These are phyloP conservation scores for Ascochyta clinopodiicola DNA, from an alignment of 2,329 filamentous ascomycete species.

Conservation along the genomic window DNA sequence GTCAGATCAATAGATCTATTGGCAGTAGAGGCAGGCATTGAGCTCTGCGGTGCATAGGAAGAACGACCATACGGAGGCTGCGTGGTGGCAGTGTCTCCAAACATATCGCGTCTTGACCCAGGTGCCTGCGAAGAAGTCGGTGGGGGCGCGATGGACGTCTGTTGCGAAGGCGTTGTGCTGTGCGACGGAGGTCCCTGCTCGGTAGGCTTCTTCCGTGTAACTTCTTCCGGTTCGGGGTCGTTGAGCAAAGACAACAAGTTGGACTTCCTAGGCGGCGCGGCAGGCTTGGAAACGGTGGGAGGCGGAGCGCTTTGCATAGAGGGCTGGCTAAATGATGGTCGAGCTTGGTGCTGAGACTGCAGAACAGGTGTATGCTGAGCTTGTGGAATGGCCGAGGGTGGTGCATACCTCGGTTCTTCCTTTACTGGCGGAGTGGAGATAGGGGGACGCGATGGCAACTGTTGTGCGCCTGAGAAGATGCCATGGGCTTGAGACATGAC, in stretches of 20 bases:
- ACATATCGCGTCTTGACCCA: slow-evolving; percentile 35
- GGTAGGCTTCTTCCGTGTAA: slow-evolving; percentile 41
- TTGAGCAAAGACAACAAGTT: slow-evolving; percentile 49
- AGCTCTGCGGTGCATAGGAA: slow-evolving; percentile 37
- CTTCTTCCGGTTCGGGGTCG: slow-evolving; percentile 46
- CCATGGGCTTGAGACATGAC: slow-evolving; percentile 26
- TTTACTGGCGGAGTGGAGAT: slow-evolving; percentile 44
- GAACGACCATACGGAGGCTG: slow-evolving; percentile 37
- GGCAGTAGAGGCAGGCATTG: slow-evolving; percentile 29
- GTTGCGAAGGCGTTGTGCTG: slow-evolving; percentile 44
- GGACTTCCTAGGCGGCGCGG: slow-evolving; percentile 44
- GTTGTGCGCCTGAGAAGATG: slow-evolving; percentile 27
- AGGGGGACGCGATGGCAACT: slow-evolving; percentile 30
- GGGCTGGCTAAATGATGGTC: slow-evolving; percentile 29
- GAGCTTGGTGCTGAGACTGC: slow-evolving; percentile 30
- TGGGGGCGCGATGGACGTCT: slow-evolving; percentile 42
- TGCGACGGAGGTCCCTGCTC: slow-evolving; percentile 45
- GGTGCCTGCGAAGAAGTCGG: slow-evolving; percentile 32
- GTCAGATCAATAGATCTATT: slow-evolving; percentile 43
- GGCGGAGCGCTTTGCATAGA: slow-evolving; percentile 27
- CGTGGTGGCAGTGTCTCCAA: slow-evolving; percentile 29
- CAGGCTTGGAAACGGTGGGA: slow-evolving; percentile 33
- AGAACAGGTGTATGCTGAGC: slow-evolving; percentile 28
- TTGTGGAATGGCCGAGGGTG: slow-evolving; percentile 27
- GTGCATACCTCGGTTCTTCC: slow-evolving; percentile 42